A percentile compares a stretch with the other conserved stretches of the same genome.
These are phyloP conservation scores for Schizosaccharomyces cryophilus DNA, from an alignment of 805 yeast species.

Conservation along the genomic window DNA sequence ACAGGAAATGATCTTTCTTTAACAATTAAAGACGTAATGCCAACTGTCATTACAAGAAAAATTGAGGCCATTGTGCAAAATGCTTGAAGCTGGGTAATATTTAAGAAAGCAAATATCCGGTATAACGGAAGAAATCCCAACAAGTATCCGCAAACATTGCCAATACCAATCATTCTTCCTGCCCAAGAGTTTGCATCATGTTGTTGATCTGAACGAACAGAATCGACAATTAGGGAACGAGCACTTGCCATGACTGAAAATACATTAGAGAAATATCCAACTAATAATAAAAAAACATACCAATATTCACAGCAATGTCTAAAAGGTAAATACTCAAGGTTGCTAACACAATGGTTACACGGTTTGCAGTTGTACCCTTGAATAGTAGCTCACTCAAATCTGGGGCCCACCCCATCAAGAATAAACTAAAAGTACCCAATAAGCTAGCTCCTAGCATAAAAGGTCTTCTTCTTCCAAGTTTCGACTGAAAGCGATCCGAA, in stretches of 20 bases:
- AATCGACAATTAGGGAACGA: slow-evolving; percentile 37
- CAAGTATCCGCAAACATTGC: slow-evolving; percentile 33
- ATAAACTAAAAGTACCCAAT: slow-evolving; percentile 22
- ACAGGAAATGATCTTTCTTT: slow-evolving; percentile 24
- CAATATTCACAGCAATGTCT: slow-evolving; percentile 27
- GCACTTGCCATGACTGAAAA: slow-evolving; percentile 31
- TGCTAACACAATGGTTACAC: slow-evolving; percentile 21
- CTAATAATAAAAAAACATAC: slow-evolving; percentile 2
- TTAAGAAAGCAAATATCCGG: slow-evolving; percentile 18
- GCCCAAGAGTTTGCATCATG: slow-evolving; percentile 42
- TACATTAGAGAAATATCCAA: neutral
- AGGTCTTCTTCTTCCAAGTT: slow-evolving; percentile 30
- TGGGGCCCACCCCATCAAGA: slow-evolving; percentile 23
- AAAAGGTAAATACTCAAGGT: slow-evolving; percentile 27
- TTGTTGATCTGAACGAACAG: slow-evolving; percentile 32
- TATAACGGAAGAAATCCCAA: slow-evolving; percentile 26
- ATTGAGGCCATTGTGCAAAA: slow-evolving; percentile 21
- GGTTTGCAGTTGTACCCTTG: slow-evolving; percentile 14
- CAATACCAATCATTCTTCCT: slow-evolving; percentile 34
- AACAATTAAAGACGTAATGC: slow-evolving; percentile 19
- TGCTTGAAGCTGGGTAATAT: slow-evolving; percentile 27
- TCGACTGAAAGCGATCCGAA: slow-evolving; percentile 25
- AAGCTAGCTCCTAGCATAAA: slow-evolving; percentile 31
- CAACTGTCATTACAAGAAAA: slow-evolving; percentile 20
- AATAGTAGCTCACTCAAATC: slow-evolving; percentile 21